Percentiles rank a stretch among this genome's conserved stretches.
Conservation (phyloP, 73 alveolate species). For the Paramecium octaurelia region DNA sequence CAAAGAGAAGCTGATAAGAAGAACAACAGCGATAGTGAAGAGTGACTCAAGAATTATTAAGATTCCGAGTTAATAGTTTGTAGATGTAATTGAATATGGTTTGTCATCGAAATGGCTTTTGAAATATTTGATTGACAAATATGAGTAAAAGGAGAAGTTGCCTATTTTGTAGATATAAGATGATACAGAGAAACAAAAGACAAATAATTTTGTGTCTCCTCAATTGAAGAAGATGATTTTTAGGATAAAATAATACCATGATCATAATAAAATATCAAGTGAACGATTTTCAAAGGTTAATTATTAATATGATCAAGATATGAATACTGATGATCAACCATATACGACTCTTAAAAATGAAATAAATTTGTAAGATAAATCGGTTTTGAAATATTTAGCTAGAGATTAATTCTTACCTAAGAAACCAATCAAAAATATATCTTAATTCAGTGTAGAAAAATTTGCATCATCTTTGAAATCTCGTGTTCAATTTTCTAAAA, state of each 20-base stretch:
- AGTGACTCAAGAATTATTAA: not conserved
- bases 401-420: not conserved
- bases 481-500: not conserved
- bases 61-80: not conserved
- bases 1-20: not conserved
- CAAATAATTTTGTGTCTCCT: not conserved
- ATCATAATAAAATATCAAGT: not conserved
- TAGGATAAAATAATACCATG: not conserved
- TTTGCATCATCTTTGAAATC: not conserved
- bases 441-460: not conserved
- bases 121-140: not conserved
- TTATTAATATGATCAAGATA: not conserved
- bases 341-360: not conserved
- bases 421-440: not conserved
- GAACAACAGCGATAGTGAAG: conserved; percentile 1
- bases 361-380: not conserved
- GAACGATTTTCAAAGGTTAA: not conserved
- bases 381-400: not conserved
- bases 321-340: not conserved
- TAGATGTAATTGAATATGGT: not conserved
- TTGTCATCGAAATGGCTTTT: not conserved
- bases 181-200: not conserved
- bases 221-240: not conserved
- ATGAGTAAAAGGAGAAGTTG: not conserved
- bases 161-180: not conserved